Base-by-base conservation (phyloP, 2,329 filamentous ascomycete species). In the Ceratocystiopsis sp. region DNA sequence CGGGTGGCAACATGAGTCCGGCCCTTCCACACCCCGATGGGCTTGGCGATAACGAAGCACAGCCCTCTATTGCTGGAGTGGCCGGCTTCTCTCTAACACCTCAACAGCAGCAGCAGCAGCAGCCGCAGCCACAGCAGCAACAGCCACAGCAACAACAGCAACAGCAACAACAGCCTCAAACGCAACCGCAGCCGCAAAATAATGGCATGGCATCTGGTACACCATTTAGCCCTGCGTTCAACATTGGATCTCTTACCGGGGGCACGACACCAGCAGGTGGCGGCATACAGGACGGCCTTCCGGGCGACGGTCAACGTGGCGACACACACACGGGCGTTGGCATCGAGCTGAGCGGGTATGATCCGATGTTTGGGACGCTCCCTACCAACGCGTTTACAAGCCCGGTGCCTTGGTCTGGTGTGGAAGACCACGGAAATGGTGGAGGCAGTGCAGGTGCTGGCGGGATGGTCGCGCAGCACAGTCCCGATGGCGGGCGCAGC, bases 301-400 rank as follows among this genome's bases (percentile, higher is more conserved):
- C 19, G 19, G 7, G 19, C 2, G 38, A 42, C 5, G 15, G 33
- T n/a, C 25, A n/a, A 9, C 45, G 44, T 13, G 40, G 37, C 13
- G 21, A 6, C 14, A n/a, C 12, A 10, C 33, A 41, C 8, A 38
- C 25, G 25, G 25, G 25, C 25, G 6, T 8, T 2, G 25, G 25
- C 25, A 29, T 42, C 11, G 54, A 52, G 38, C 53, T 57, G 41
- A 56, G 60, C 32, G 53, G 56, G 3, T 76, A 67, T 51, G 73
- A 77, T 47, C 68, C 71, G 12, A 76, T 78, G 70, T 78, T 78
- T 51, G 69, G 71, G 13, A 64, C 64, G 10, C 52, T 73, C 5
- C 62, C 70, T 5, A 69, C 70, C 16, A 71, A 71, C 41, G 62
- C 66, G 1, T 71, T 71, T 50, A 59, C 63, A n/a, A 71, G 67